phyloP scores from a whole-genome alignment of 78 protist genomes.

The Parvularia atlantis region DNA sequence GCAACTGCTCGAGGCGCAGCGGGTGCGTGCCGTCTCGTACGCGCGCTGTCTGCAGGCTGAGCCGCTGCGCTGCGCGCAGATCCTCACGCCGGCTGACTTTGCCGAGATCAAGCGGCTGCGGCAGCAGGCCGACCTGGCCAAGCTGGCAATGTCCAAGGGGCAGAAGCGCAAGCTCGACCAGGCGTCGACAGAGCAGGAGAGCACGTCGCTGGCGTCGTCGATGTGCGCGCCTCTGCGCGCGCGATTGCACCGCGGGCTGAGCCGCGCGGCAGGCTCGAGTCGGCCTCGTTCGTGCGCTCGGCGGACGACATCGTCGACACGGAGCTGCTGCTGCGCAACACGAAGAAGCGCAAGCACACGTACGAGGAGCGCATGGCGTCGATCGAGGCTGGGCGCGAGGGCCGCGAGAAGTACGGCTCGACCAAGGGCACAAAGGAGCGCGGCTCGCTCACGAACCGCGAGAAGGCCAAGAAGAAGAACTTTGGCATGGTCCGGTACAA shows the following conservation, averaged over 20 bases:
- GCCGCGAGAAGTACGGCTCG: slow-evolving; percentile 25
- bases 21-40: slow-evolving; percentile 11
- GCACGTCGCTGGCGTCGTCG: too few species aligned
- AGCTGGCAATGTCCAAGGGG: background rate
- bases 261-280: background rate
- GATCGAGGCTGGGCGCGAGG: slow-evolving; percentile 33
- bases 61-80: background rate
- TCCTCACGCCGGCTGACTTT: background rate
- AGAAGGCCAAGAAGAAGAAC: background rate
- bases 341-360: slow-evolving; percentile 15
- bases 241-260: too few species aligned
- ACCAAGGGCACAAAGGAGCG: slow-evolving; percentile 15
- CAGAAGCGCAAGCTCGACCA: too few species aligned
- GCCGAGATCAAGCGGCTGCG: background rate
- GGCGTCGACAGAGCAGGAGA: too few species aligned
- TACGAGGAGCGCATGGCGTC: slow-evolving; percentile 18
- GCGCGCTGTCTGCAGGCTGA: slow-evolving; percentile 3
- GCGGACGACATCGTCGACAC: slow-evolving; percentile 13
- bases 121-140: background rate
- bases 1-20: slow-evolving; percentile 8
- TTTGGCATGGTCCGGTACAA: background rate
- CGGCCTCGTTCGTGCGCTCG: background rate
- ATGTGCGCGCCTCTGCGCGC: too few species aligned
- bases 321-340: slow-evolving; percentile 6
- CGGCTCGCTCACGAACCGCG: background rate